Evolutionary conservation across 2,329 filamentous ascomycete species (phyloP).

Genomic region (Knoxdaviesia proteae): DNA sequence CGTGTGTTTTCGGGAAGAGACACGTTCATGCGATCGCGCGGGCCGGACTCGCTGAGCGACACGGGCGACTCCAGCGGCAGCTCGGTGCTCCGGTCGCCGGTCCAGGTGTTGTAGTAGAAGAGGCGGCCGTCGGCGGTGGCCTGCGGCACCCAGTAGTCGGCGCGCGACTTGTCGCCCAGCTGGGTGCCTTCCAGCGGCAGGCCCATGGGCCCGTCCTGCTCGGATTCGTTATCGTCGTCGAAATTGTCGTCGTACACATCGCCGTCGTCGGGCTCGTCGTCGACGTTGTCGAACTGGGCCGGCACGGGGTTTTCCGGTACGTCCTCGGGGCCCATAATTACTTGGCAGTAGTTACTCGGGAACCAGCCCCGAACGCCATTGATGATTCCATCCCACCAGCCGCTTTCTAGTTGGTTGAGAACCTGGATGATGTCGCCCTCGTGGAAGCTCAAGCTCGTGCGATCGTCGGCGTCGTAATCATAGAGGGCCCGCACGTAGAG

Average conservation of each 20-base stretch:
- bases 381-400: slow-evolving; percentile 99
- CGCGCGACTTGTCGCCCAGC: slow-evolving; percentile 50
- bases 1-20: slow-evolving; percentile 76
- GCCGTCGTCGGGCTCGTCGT: slow-evolving; percentile 43
- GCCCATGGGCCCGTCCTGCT: slow-evolving; percentile 35
- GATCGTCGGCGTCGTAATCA: slow-evolving; percentile 94
- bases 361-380: slow-evolving; percentile 96
- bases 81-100: slow-evolving; percentile 85
- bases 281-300: slow-evolving; percentile 30
- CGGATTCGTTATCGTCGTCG: slow-evolving; percentile 45
- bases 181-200: slow-evolving; percentile 50
- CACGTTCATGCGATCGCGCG: slow-evolving; percentile 72
- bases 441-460: slow-evolving; percentile 89
- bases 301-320: slow-evolving; percentile 39
- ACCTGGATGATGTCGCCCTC: slow-evolving; percentile 97
- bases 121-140: slow-evolving; percentile 80
- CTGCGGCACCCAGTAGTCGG: slow-evolving; percentile 97
- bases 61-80: slow-evolving; percentile 79
- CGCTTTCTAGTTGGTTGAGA: slow-evolving; percentile 91
- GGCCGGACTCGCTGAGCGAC: slow-evolving; percentile 61
- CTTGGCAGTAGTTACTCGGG: slow-evolving; percentile 93
- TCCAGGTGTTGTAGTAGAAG: slow-evolving; percentile 97
- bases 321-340: slow-evolving; percentile 60
- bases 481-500: slow-evolving; percentile 93
- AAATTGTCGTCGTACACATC: slow-evolving; percentile 48